Conservation (phyloP, 495 filamentous ascomycete genomes). For the Melanomma pulvis-pyrius region DNA sequence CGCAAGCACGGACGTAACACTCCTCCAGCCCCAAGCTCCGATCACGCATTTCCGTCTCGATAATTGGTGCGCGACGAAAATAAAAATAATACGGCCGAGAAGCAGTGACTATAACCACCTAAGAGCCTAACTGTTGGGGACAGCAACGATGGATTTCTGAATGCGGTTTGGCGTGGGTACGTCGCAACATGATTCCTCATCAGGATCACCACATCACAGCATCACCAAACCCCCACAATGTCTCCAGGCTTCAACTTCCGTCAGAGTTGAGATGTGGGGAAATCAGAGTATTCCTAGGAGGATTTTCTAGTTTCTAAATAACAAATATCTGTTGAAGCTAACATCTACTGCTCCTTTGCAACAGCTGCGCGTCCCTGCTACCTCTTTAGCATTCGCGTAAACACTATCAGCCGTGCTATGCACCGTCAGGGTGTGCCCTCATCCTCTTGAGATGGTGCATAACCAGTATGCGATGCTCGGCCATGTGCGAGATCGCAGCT, state of each 20-base stretch:
- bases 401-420: neutral
- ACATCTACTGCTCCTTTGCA: neutral
- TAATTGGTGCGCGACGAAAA: neutral
- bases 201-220: too few species aligned
- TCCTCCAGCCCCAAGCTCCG: neutral
- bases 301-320: neutral
- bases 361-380: neutral
- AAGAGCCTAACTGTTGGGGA: too few species aligned
- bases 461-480: neutral
- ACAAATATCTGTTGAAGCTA: neutral
- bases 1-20: constrained; percentile 16
- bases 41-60: neutral
- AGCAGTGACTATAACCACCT: neutral
- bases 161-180: neutral
- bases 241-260: too few species aligned
- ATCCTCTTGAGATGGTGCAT: neutral
- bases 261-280: neutral
- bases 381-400: neutral
- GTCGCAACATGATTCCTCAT: too few species aligned
- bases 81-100: neutral
- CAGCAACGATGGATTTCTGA: neutral
- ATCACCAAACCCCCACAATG: too few species aligned
- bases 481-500: neutral
- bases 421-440: neutral
- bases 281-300: neutral